Percentiles rank a stretch among this genome's conserved stretches.
Evolutionary conservation across 1,284 basidiomycete genomes (phyloP).

Genomic region (Termitomyces sp.): DNA sequence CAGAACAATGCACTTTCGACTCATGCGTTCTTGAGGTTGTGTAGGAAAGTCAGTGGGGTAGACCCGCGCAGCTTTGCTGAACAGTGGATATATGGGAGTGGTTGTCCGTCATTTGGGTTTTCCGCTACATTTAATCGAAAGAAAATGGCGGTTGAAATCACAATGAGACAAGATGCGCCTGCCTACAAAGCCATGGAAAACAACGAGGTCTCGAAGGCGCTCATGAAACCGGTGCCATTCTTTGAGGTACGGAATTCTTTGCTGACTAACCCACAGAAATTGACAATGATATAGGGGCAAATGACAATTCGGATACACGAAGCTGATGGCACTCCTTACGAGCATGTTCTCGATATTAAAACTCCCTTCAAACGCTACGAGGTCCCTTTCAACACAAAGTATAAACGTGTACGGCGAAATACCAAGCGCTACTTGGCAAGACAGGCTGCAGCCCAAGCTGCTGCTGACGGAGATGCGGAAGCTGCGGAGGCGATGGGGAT

Average conservation of each 20-base stretch:
- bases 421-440: conserved; percentile 93
- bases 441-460: conserved; percentile 89
- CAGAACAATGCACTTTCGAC: conserved; percentile 86
- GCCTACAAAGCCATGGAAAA: conserved; percentile 66
- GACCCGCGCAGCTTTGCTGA: conserved; percentile 90
- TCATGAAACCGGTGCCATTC: conserved; percentile 79
- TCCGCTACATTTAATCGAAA: conserved; percentile 94
- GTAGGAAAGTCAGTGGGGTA: conserved; percentile 89
- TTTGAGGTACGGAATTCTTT: conserved; percentile 61
- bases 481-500: conserved; percentile 92
- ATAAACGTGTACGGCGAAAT: conserved; percentile 93
- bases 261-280: background rate
- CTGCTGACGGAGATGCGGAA: conserved; percentile 85
- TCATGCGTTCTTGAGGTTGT: conserved; percentile 85
- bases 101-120: conserved; percentile 90
- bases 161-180: conserved; percentile 85
- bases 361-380: conserved; percentile 87
- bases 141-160: conserved; percentile 96
- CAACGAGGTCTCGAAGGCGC: conserved; percentile 60
- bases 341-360: conserved; percentile 94
- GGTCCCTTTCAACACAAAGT: conserved; percentile 99
- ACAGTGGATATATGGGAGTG: conserved; percentile 98
- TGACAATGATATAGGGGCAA: conserved; percentile 61
- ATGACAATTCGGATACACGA: conserved; percentile 99
- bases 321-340: conserved; percentile 98